Conservation (phyloP, 352 stramenopile genomes). For the Phytophthora chlamydospora region DNA sequence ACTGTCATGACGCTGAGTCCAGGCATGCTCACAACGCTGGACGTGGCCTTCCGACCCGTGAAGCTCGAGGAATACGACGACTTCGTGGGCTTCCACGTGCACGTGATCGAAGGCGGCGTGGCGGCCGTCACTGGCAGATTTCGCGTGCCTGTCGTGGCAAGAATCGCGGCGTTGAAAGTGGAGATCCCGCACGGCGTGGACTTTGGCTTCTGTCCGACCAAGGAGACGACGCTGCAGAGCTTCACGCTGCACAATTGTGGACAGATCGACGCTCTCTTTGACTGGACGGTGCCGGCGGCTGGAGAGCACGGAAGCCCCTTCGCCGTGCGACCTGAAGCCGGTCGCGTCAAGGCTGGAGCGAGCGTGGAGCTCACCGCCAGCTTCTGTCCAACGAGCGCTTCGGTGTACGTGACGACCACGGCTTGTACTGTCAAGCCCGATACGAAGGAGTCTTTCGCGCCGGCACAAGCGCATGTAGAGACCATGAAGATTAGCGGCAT, state of each 20-base stretch:
- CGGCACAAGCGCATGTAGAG: slow-evolving; percentile 37
- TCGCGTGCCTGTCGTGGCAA: slow-evolving; percentile 84
- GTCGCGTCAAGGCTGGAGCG: slow-evolving; percentile 67
- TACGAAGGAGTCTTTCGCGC: slow-evolving; percentile 23
- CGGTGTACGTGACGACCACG: slow-evolving; percentile 88
- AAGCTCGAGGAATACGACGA: slow-evolving; percentile 93
- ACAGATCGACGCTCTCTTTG: slow-evolving; percentile 84
- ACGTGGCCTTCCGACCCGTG: slow-evolving; percentile 92
- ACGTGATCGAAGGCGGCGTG: slow-evolving; percentile 83
- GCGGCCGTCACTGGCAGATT: slow-evolving; percentile 77
- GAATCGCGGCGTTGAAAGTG: slow-evolving; percentile 76
- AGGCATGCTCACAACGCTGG: slow-evolving; percentile 84
- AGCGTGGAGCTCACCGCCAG: slow-evolving; percentile 72
- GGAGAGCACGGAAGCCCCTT: slow-evolving; percentile 79
- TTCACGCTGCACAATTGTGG: slow-evolving; percentile 89
- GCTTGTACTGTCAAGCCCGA: slow-evolving; percentile 57
- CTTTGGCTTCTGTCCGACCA: slow-evolving; percentile 91
- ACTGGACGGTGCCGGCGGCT: slow-evolving; percentile 81
- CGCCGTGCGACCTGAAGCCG: slow-evolving; percentile 69
- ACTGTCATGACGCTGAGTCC: slow-evolving; percentile 88
- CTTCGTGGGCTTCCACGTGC: slow-evolving; percentile 89
- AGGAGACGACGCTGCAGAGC: slow-evolving; percentile 71
- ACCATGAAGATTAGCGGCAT: slow-evolving; percentile 89
- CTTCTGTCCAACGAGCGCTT: slow-evolving; percentile 72
- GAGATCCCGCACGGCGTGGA: slow-evolving; percentile 71